A percentile compares a stretch with the other conserved stretches of the same genome.
Evolutionary conservation across 306 rosid species (phyloP).

Genomic region (Acacia melanoxylon): DNA sequence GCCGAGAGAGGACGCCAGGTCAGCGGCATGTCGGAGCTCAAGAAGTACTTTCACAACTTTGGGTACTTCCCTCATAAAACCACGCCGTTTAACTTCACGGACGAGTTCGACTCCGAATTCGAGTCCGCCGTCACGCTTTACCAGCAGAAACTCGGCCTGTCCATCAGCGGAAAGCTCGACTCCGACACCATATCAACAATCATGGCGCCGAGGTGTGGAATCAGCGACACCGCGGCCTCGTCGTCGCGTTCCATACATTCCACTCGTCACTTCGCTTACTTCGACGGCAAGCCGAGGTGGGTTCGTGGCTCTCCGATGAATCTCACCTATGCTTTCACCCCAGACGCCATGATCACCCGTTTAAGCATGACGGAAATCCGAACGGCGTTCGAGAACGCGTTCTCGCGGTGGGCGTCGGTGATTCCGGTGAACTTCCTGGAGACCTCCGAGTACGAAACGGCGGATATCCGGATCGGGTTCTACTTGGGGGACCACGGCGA

Average conservation of each 20-base stretch:
- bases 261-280: slow-evolving; percentile 51
- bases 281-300: slow-evolving; percentile 66
- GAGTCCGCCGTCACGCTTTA: slow-evolving; percentile 56
- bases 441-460: slow-evolving; percentile 23
- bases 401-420: slow-evolving; percentile 61
- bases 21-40: slow-evolving; percentile 62
- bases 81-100: slow-evolving; percentile 36
- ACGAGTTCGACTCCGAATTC: slow-evolving; percentile 46
- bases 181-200: slow-evolving; percentile 51
- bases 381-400: slow-evolving; percentile 39
- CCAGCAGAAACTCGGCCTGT: slow-evolving; percentile 51
- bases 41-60: slow-evolving; percentile 54
- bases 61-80: slow-evolving; percentile 44
- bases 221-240: slow-evolving; percentile 30
- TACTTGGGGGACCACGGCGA: slow-evolving; percentile 62
- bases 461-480: slow-evolving; percentile 58
- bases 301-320: slow-evolving; percentile 21
- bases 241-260: slow-evolving; percentile 11
- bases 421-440: slow-evolving; percentile 58
- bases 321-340: slow-evolving; percentile 52
- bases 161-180: slow-evolving; percentile 55
- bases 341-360: slow-evolving; percentile 32
- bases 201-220: slow-evolving; percentile 64
- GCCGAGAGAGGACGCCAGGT: slow-evolving; percentile 51
- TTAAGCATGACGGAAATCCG: slow-evolving; percentile 37